phyloP scores from a whole-genome alignment of 805 yeast genomes.

The Metschnikowia anglica region DNA sequence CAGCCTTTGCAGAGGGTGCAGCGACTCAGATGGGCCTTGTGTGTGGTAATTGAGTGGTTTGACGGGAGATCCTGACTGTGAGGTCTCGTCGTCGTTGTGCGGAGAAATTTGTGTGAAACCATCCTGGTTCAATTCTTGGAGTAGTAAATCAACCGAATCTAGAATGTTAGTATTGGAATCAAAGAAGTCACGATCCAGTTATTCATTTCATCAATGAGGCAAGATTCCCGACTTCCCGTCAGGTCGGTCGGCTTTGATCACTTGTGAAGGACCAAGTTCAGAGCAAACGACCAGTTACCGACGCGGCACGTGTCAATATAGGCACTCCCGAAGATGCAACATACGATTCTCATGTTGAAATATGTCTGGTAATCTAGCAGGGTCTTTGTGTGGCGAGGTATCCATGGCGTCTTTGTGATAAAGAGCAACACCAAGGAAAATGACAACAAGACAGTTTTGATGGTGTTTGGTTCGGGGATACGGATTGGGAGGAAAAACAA shows the following conservation, averaged over 20 bases:
- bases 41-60: conserved; percentile 34
- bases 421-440: neutral
- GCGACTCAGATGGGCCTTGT: neutral
- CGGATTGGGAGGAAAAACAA: conserved; percentile 9
- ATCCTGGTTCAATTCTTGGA: conserved; percentile 27
- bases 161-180: conserved; percentile 20
- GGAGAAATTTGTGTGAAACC: conserved; percentile 16
- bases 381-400: neutral
- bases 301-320: neutral
- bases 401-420: neutral
- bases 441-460: neutral
- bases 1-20: neutral
- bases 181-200: neutral
- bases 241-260: too few relatives aligned
- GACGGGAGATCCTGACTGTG: conserved; percentile 29
- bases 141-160: conserved; percentile 33
- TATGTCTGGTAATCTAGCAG: too few relatives aligned
- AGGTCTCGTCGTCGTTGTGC: conserved; percentile 8
- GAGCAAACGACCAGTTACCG: too few relatives aligned
- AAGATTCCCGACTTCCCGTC: neutral
- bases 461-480: conserved; percentile 7
- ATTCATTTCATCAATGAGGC: neutral
- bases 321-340: conserved; percentile 4
- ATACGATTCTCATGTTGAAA: conserved; percentile 32
- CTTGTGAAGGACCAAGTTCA: too few relatives aligned